Evolutionary conservation across 768 basidiomycete species (phyloP), one percentile per base, ranked within the genome.

Genomic region (Calocybe gangraenosa): DNA sequence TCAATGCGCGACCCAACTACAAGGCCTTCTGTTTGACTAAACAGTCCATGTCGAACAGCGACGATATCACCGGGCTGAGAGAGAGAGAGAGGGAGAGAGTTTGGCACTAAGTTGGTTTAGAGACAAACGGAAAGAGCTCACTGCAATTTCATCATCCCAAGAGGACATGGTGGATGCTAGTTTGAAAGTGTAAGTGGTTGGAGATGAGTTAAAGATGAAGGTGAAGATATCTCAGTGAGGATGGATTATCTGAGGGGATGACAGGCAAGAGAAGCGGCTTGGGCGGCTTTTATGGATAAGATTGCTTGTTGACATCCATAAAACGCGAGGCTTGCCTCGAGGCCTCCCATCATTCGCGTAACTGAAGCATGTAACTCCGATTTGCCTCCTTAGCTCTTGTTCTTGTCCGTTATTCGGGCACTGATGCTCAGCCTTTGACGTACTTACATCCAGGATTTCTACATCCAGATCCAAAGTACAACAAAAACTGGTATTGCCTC

Each of bases 41-140:
- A 73, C 22, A 64, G 42, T 31, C 78, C 78, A 58, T 87, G 76
- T 57, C 80, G 74, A 58, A 91, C 82, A 45, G 84, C 73, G 64
- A 92, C 88, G 59, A 90, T 73, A 62, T 92, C 89, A 49, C 88
- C 89, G 43, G 87, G 78, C 84, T 88, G 3, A 31, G 19, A n/a
- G n/a, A n/a, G n/a, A n/a, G n/a, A n/a, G n/a, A n/a, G n/a, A n/a
- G n/a, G n/a, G n/a, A n/a, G n/a, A n/a, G n/a, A n/a, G n/a, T n/a
- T n/a, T n/a, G n/a, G 35, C 37, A 13, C 14, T 46, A 25, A 14
- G 43, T 10, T 38, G 38, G 14, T 31, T 6, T 34, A 1, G 20
- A 39, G 37, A 21, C 11, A 25, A 18, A 46, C 11, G 22, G 11
- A 28, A 37, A 32, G 23, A 45, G 57, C 62, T 22, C 42, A 68